A percentile compares a stretch with the other conserved stretches of the same genome.
These are phyloP conservation scores for Bryoglossum gracile DNA, from an alignment of 495 filamentous ascomycete species.

Conservation along the genomic window DNA sequence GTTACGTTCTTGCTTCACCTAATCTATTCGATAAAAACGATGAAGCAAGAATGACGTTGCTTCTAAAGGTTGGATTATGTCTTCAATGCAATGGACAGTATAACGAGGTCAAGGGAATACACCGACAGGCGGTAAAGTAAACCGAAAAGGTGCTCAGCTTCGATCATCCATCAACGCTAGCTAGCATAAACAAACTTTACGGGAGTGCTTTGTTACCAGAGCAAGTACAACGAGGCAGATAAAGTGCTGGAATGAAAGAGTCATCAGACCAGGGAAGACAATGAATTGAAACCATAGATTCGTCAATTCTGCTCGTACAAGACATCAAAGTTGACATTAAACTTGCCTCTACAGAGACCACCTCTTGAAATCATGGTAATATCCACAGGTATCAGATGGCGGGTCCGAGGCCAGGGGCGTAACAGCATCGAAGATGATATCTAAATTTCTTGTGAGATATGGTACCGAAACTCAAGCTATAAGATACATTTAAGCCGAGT, in stretches of 20 bases:
- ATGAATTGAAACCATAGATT: background rate
- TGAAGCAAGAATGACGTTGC: constrained; percentile 3
- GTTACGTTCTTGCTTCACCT: constrained; percentile 8
- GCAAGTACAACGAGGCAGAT: background rate
- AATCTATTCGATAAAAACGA: background rate
- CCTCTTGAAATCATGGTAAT: background rate
- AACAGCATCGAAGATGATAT: no score
- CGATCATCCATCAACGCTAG: constrained; percentile 26
- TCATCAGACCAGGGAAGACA: background rate
- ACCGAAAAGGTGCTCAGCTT: constrained; percentile 21
- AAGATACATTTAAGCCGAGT: no score
- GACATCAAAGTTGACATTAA: background rate
- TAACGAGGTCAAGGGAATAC: constrained; percentile 11
- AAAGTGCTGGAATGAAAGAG: background rate
- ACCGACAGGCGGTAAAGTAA: constrained; percentile 18
- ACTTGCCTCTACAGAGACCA: background rate
- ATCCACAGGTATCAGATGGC: no score
- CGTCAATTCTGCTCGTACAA: background rate
- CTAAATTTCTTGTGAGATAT: no score
- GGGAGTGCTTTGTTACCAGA: background rate
- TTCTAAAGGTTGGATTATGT: background rate
- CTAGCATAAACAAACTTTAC: constrained; percentile 29
- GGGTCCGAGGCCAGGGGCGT: no score
- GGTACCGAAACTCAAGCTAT: no score
- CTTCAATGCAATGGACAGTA: constrained; percentile 10